A percentile compares a stretch with the other conserved stretches of the same genome.
phyloP scores from a whole-genome alignment of 495 filamentous ascomycete genomes.

The Talaromyces proteolyticus region DNA sequence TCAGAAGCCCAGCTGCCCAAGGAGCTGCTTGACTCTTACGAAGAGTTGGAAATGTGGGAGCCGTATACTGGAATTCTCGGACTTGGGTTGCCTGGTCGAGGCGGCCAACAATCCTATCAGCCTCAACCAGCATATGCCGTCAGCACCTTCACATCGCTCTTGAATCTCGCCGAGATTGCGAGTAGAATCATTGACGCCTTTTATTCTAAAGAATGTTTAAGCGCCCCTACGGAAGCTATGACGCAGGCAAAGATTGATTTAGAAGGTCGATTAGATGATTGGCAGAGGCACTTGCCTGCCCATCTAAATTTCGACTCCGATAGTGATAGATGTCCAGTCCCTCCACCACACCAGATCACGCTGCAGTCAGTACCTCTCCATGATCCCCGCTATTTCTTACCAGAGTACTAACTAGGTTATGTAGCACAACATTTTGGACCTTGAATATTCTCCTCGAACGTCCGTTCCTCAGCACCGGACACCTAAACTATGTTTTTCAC shows the following conservation, averaged over 20 bases:
- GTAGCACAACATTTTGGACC: constrained; percentile 12
- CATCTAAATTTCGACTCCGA: constrained; percentile 16
- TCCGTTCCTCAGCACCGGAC: constrained; percentile 11
- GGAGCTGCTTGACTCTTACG: constrained; percentile 20
- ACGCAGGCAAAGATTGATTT: neutral
- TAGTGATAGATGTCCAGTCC: constrained; percentile 4
- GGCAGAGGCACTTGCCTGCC: constrained; percentile 10
- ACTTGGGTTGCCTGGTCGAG: too few relatives aligned
- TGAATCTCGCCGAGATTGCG: neutral
- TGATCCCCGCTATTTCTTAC: neutral
- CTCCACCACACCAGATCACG: constrained; percentile 17
- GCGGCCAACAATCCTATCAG: neutral
- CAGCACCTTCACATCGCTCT: constrained; percentile 5
- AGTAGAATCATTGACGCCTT: too few relatives aligned
- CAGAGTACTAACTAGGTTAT: too few relatives aligned
- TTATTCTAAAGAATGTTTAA: too few relatives aligned
- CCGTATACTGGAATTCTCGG: constrained; percentile 18
- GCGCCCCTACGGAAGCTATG: too few relatives aligned
- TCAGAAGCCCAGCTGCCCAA: constrained; percentile 8
- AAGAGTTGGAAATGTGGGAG: constrained; percentile 27
- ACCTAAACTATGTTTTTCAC: neutral
- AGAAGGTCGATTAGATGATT: constrained; percentile 11
- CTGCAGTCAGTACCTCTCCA: constrained; percentile 11
- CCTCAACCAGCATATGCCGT: neutral
- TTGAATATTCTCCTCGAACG: constrained; percentile 15